Evolutionary conservation across 2,329 filamentous ascomycete genomes (phyloP).

Genomic region (Pseudovirgaria hyperparasitica): DNA sequence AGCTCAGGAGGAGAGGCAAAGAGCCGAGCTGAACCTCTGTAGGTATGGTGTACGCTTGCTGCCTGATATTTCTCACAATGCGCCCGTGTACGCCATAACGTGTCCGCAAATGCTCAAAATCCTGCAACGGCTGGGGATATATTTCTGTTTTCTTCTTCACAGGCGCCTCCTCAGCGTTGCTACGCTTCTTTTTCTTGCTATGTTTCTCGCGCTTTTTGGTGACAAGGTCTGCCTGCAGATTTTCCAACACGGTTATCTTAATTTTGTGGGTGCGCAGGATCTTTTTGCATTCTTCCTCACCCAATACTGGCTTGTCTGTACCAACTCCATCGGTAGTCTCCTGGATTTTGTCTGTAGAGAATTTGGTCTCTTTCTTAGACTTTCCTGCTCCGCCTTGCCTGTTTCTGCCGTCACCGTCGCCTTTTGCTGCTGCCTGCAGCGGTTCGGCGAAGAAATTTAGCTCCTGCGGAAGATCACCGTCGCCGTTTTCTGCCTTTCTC

Average conservation of each 20-base stretch:
- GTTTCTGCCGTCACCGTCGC: constrained; percentile 5
- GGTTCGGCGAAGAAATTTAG: constrained; percentile 31
- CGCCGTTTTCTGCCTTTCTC: constrained; percentile 28
- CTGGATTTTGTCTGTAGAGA: neutral
- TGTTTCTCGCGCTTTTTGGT: constrained; percentile 42
- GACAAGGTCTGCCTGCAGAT: constrained; percentile 27
- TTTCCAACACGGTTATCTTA: constrained; percentile 65
- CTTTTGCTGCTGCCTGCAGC: constrained; percentile 6
- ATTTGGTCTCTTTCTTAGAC: constrained; percentile 5
- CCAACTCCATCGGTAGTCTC: neutral
- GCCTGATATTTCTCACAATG: constrained; percentile 63
- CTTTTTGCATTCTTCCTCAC: constrained; percentile 59
- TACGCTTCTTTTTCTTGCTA: constrained; percentile 34
- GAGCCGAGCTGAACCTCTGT: constrained; percentile 89
- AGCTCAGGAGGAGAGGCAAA: constrained; percentile 62
- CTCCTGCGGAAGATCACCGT: constrained; percentile 21
- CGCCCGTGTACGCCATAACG: constrained; percentile 62
- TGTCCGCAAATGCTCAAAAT: constrained; percentile 59
- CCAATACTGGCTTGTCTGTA: constrained; percentile 24
- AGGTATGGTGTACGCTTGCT: constrained; percentile 76
- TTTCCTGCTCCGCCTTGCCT: constrained; percentile 10
- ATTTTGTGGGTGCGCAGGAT: constrained; percentile 69
- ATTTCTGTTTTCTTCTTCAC: constrained; percentile 44
- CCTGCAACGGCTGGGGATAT: constrained; percentile 66
- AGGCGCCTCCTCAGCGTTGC: constrained; percentile 20